A percentile compares a stretch with the other conserved stretches of the same genome.
Conservation (phyloP, 768 basidiomycete genomes). For the Calocera cornea region DNA sequence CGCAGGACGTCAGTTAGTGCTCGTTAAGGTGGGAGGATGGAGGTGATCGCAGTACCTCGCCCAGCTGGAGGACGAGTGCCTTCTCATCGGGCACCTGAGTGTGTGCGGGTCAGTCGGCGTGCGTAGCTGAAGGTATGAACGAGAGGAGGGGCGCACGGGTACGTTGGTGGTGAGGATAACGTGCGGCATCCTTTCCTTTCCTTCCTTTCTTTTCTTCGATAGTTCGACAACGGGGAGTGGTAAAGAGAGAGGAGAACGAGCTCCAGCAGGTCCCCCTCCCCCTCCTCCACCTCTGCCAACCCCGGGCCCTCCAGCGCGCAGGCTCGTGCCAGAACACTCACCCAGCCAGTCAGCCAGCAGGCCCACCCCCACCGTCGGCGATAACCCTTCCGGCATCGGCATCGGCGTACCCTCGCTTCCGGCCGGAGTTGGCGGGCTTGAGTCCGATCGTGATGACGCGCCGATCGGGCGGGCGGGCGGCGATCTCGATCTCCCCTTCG, state of each 20-base stretch:
- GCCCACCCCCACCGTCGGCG: neutral
- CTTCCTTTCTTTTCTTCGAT: neutral
- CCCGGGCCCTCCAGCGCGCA: no score
- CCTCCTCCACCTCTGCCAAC: neutral
- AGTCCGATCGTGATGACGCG: no score
- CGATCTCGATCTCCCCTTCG: no score
- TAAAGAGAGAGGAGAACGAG: neutral
- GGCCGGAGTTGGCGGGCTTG: no score
- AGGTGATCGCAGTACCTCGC: constrained; percentile 31
- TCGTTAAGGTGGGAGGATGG: neutral
- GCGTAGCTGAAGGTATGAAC: neutral
- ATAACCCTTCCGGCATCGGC: no score
- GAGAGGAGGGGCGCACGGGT: neutral
- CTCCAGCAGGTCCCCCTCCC: neutral
- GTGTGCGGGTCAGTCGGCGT: neutral
- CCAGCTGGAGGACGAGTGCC: constrained; percentile 37
- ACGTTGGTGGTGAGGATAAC: constrained; percentile 2
- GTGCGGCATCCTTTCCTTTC: neutral
- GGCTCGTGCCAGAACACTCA: neutral
- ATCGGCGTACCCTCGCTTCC: no score
- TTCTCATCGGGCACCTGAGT: constrained; percentile 22
- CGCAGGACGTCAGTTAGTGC: neutral
- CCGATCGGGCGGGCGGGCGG: no score
- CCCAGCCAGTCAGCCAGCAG: no score
- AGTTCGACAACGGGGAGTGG: neutral